Evolutionary conservation across 2,329 filamentous ascomycete genomes (phyloP).

Genomic region (Gaeumannomyces sp.): DNA sequence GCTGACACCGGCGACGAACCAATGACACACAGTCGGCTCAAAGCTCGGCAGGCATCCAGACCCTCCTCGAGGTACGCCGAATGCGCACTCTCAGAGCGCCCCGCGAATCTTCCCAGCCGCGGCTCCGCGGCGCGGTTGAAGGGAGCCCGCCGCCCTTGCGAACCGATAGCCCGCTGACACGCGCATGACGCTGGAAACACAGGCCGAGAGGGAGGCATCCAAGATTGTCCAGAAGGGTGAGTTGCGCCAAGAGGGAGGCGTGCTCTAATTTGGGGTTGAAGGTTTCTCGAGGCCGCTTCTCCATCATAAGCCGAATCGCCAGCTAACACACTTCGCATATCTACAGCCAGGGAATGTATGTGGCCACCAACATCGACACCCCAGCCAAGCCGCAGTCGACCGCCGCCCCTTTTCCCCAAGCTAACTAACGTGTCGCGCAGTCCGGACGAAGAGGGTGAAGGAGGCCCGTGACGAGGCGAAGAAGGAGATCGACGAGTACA

Average conservation of each 20-base stretch:
- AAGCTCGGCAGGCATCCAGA: slow-evolving; percentile 97
- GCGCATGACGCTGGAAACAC: slow-evolving; percentile 10
- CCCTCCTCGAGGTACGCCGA: slow-evolving; percentile 83
- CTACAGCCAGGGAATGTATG: slow-evolving; percentile 80
- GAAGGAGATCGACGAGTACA: slow-evolving; percentile 95
- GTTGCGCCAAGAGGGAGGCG: slow-evolving; percentile 19
- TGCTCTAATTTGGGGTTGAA: not conserved
- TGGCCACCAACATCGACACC: slow-evolving; percentile 13
- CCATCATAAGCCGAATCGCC: not conserved
- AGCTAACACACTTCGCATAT: slow-evolving; percentile 5
- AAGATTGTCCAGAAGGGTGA: slow-evolving; percentile 97
- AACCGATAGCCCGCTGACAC: not conserved
- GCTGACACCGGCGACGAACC: not conserved
- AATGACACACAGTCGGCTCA: slow-evolving; percentile 70
- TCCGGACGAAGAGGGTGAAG: slow-evolving; percentile 94
- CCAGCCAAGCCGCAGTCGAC: not conserved
- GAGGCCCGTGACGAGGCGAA: slow-evolving; percentile 95
- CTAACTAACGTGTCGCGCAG: slow-evolving; percentile 32
- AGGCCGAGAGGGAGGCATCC: slow-evolving; percentile 97
- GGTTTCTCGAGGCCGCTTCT: not conserved
- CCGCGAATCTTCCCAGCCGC: slow-evolving; percentile 5
- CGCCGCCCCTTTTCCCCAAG: not conserved
- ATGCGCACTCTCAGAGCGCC: not conserved
- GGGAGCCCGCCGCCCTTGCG: not conserved
- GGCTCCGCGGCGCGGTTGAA: too few species aligned